phyloP scores from a whole-genome alignment of 2,329 filamentous ascomycete genomes.

The Ceratocystis albifundus region DNA sequence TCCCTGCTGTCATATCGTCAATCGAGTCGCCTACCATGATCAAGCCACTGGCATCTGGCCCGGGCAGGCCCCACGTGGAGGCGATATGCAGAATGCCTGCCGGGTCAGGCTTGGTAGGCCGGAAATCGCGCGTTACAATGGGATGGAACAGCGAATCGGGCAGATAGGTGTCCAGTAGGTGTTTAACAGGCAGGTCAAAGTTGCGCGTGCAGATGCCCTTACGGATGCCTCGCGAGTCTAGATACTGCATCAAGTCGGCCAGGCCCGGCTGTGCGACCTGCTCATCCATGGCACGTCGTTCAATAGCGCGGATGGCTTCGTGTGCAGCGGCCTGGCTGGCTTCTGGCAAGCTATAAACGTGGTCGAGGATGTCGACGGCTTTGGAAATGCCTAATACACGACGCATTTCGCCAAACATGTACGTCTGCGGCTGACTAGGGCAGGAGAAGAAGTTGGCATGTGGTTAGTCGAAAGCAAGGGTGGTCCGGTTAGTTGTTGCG shows the following conservation, averaged over 20 bases:
- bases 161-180: conserved; percentile 66
- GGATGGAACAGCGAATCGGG: conserved; percentile 57
- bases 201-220: conserved; percentile 92
- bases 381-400: conserved; percentile 59
- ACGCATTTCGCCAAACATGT: conserved; percentile 92
- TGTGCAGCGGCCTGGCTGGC: conserved; percentile 52
- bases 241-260: conserved; percentile 64
- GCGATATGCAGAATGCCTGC: conserved; percentile 83
- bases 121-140: conserved; percentile 73
- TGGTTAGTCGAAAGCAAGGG: conserved; percentile 10
- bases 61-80: conserved; percentile 52
- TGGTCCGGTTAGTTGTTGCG: neutral
- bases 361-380: conserved; percentile 71
- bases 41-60: conserved; percentile 37
- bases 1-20: conserved; percentile 86
- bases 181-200: conserved; percentile 67
- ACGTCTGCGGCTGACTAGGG: conserved; percentile 70
- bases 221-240: conserved; percentile 53
- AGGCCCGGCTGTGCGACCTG: conserved; percentile 79
- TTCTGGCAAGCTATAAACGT: conserved; percentile 63
- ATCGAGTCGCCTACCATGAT: conserved; percentile 69
- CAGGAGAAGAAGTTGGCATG: neutral
- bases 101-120: conserved; percentile 74
- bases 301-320: conserved; percentile 64
- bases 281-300: conserved; percentile 64